phyloP scores from a whole-genome alignment of 1,284 basidiomycete genomes.

The Ustilago crameri region DNA sequence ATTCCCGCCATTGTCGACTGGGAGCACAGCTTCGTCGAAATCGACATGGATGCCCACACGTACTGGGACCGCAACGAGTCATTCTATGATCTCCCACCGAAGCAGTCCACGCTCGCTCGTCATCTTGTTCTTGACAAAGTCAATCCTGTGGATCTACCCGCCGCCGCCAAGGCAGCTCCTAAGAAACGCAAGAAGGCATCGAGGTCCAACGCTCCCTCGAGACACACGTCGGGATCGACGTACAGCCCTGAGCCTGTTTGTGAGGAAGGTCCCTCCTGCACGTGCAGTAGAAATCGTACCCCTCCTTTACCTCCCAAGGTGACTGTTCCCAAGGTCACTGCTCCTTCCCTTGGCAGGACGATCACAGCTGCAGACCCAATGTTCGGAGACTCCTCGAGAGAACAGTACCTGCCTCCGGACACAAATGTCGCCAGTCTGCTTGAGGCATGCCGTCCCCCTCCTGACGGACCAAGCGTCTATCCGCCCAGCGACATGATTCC shows the following conservation, averaged over 20 bases:
- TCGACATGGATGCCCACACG: constrained; percentile 21
- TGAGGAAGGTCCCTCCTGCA: constrained; percentile 1
- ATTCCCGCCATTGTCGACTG: constrained; percentile 44
- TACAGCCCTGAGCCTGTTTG: background rate
- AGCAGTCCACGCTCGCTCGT: constrained; percentile 30
- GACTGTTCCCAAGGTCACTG: constrained; percentile 6
- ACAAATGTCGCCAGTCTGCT: constrained; percentile 45
- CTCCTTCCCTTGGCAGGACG: constrained; percentile 14
- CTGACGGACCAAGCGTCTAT: constrained; percentile 21
- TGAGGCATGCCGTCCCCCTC: constrained; percentile 42
- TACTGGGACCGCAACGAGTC: constrained; percentile 47
- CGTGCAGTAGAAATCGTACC: background rate
- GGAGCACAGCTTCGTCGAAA: constrained; percentile 32
- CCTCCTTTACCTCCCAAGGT: constrained; percentile 14
- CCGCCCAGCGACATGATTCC: constrained; percentile 40
- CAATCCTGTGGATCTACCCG: constrained; percentile 26
- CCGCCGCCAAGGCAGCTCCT: constrained; percentile 10
- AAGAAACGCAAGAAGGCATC: constrained; percentile 36
- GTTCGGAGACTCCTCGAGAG: constrained; percentile 24
- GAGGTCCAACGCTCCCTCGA: background rate
- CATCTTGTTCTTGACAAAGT: constrained; percentile 33
- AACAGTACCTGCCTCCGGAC: constrained; percentile 37
- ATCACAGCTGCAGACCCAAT: constrained; percentile 20
- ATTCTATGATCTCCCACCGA: constrained; percentile 37
- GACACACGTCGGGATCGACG: background rate